phyloP scores from a whole-genome alignment of 2,329 filamentous ascomycete species.

The Fusarium sp. region DNA sequence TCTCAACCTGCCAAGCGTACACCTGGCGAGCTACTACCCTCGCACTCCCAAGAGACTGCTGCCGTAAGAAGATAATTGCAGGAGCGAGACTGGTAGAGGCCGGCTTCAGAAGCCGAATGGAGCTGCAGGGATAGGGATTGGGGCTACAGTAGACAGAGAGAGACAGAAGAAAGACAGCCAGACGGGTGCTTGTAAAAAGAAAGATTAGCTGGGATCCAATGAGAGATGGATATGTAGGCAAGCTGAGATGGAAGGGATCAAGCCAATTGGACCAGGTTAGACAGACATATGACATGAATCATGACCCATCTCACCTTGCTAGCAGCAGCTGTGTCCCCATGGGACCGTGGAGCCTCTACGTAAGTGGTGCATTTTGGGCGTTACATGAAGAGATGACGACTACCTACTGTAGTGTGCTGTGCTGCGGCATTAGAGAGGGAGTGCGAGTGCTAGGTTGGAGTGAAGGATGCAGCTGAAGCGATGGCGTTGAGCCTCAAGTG shows the following conservation, averaged over 20 bases:
- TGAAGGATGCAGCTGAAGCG: slow-evolving; percentile 10
- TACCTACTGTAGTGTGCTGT: neutral
- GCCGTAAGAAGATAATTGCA: slow-evolving; percentile 49
- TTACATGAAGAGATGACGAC: slow-evolving; percentile 11
- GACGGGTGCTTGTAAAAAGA: slow-evolving; percentile 12
- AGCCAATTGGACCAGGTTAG: slow-evolving; percentile 7
- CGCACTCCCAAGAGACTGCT: slow-evolving; percentile 66
- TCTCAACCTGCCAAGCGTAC: slow-evolving; percentile 65
- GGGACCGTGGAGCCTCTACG: slow-evolving; percentile 1
- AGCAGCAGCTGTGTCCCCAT: slow-evolving; percentile 8
- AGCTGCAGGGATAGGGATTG: slow-evolving; percentile 8
- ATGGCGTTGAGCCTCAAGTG: slow-evolving; percentile 15
- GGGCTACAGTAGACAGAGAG: neutral
- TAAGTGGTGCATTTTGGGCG: neutral
- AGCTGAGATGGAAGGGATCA: neutral
- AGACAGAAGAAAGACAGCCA: neutral
- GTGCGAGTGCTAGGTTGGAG: neutral
- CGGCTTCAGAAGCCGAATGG: neutral
- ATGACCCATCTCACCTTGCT: slow-evolving; percentile 15
- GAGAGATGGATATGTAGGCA: neutral
- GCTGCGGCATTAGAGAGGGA: slow-evolving; percentile 3
- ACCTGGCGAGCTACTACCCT: slow-evolving; percentile 65
- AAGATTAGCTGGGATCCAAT: neutral
- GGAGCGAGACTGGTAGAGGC: neutral
- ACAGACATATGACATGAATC: neutral